Base-by-base conservation (phyloP, 2,329 filamentous ascomycete species). In the Alternaria novae-zelandiae region DNA sequence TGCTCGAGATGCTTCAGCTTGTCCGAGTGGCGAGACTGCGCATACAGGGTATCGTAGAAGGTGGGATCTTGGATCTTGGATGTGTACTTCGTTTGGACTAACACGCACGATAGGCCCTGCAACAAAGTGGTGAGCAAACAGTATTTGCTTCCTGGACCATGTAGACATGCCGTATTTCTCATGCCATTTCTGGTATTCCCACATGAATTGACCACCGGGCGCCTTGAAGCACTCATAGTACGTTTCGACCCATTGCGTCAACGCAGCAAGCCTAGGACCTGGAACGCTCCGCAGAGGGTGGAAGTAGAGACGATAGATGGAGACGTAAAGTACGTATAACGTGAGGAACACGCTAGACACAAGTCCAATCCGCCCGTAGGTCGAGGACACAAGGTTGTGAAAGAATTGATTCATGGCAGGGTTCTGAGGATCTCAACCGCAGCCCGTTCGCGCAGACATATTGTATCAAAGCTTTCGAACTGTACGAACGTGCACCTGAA, bases 171-270 rank as follows among this genome's bases (percentile, higher is more conserved):
- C 36, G n/a, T 41, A 41, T 41, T 17, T 41, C 36, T 41, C 36
- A 6, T 41, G 36, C 36, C 36, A 41, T 41, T 41, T 41, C 36
- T 41, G 36, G 36, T 41, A 41, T 11, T 41, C 36, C 36, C 36
- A 41, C 36, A 41, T 17, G 36, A 41, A 41, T 41, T 41, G 36
- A 0, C 36, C 36, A 17, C 36, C 57, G 26, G 30, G 49, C 8
- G 57, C 30, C 32, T 51, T 26, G 72, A 70, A 28, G 17, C 28
- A 41, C 36, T 41, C 23, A 6, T 51, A 32, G 17, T 32, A 51
- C 17, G 49, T 49, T 6, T 49, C 20, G 57, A 71, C 67, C 59
- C 70, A 73, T 20, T 60, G 65, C 6, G 71, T 70, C 15, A 69
- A 46, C 10, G 71, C 71, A 12, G 67, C 64, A 26, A 68, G 47